Conservation (phyloP, 805 yeast species). For the Lipomyces sp. region DNA sequence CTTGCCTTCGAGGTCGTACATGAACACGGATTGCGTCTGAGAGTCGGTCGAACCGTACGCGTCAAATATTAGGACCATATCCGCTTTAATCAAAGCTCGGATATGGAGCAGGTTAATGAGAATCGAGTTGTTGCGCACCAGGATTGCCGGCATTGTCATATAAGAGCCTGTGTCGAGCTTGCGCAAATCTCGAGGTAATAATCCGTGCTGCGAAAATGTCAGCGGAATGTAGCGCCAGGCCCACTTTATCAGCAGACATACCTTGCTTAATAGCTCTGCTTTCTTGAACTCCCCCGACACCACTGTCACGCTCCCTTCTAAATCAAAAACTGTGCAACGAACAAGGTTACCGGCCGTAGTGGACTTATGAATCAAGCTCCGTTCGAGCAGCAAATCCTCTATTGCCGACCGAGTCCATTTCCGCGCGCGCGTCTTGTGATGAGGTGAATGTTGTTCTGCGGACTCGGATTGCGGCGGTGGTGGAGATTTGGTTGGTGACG, state of each 20-base stretch:
- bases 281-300: constrained; percentile 76
- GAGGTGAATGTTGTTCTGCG: not conserved
- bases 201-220: constrained; percentile 54
- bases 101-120: constrained; percentile 83
- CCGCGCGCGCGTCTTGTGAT: not conserved
- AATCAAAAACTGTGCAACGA: constrained; percentile 77
- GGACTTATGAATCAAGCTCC: constrained; percentile 28
- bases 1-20: constrained; percentile 77
- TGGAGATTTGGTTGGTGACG: not conserved
- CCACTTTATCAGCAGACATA: not conserved
- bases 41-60: constrained; percentile 62
- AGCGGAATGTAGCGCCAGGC: not conserved
- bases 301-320: constrained; percentile 67
- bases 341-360: constrained; percentile 28
- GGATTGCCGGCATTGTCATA: constrained; percentile 87
- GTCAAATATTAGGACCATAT: constrained; percentile 83
- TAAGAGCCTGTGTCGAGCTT: constrained; percentile 80
- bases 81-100: constrained; percentile 82
- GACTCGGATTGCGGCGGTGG: not conserved
- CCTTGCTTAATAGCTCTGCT: constrained; percentile 66
- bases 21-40: constrained; percentile 70
- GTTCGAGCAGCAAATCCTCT: constrained; percentile 30
- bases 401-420: constrained; percentile 24
- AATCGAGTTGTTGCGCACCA: constrained; percentile 77
- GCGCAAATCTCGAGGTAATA: constrained; percentile 87